Base-by-base conservation (phyloP, 805 yeast genomes). In the Lipomyces yamadae region DNA sequence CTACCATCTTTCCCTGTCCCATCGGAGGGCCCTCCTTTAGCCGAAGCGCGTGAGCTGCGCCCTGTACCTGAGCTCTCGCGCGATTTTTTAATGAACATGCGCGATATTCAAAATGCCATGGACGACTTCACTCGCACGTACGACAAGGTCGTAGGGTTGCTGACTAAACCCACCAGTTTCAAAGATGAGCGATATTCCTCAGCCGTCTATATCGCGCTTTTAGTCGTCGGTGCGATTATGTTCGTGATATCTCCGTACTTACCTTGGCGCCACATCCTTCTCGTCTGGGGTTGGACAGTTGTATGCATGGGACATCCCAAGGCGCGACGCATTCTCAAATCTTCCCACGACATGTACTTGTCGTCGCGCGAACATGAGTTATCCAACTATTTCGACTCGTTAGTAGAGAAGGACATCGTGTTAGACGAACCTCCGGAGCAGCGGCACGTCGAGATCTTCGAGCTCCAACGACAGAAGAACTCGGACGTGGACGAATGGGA, bases 401-500 rank as follows among this genome's bases (percentile, higher is more conserved):
- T 78, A 50, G 83, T 82, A 61, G 75, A 82, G 61, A 75, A 78
- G 30, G 85, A 86, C 68, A 85, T 92, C 7, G 68, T 75, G 32
- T 79, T 90, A n/a, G 96, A 91, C 74, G 92, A 88, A 65, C 78
- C 83, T 0, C 88, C 92, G 0, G 87, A 86, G 58, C 76, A 79
- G 0, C 80, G 85, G 56, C 76, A 79, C n/a, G 92, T 91, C 6
- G 96, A 92, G 74, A 80, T 93, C 0, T 93, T 82, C 75, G 97
- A 92, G 76, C 81, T 92, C 32, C 90, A 90, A 74, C 81, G 83
- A 56, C 88, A 83, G 71, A 89, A 89, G 50, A 77, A 86, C 33
- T 82, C 89, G 1, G 71, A 66, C 32, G 84, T 86, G 0, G 79
- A 82, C 5, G 81, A 81, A 35, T 92, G 94, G 90, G 81, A 83